These are phyloP conservation scores for Fusarium papillatum DNA, from an alignment of 2,329 filamentous ascomycete species.

Conservation along the genomic window DNA sequence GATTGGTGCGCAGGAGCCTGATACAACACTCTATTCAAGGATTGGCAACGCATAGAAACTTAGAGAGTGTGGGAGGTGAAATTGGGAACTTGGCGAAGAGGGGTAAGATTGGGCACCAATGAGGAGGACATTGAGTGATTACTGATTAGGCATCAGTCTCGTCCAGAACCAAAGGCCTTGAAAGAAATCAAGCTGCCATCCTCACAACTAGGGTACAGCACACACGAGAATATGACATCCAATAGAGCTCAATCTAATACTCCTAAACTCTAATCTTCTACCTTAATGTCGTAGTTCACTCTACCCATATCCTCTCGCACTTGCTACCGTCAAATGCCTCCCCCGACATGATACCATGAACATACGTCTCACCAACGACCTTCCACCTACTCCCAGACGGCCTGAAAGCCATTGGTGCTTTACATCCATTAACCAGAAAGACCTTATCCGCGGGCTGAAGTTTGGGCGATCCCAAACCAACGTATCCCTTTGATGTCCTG, in stretches of 20 bases:
- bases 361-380: background rate
- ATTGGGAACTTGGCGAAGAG: background rate
- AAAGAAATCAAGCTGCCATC: background rate
- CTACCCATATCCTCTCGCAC: background rate
- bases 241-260: background rate
- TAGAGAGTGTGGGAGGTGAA: background rate
- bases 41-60: background rate
- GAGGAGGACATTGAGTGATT: background rate
- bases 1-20: background rate
- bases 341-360: background rate
- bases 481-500: background rate
- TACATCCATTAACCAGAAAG: background rate
- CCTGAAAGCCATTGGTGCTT: background rate
- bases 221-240: accelerated
- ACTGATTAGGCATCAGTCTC: background rate
- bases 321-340: background rate
- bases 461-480: background rate
- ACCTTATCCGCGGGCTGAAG: background rate
- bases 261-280: background rate
- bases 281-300: background rate
- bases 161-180: background rate
- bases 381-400: background rate
- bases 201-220: background rate
- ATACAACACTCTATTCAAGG: background rate
- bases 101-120: background rate